These are phyloP conservation scores for Antitrichia curtipendula DNA, from an alignment of 225 moss, liverwort and hornwort genomes.

Conservation along the genomic window DNA sequence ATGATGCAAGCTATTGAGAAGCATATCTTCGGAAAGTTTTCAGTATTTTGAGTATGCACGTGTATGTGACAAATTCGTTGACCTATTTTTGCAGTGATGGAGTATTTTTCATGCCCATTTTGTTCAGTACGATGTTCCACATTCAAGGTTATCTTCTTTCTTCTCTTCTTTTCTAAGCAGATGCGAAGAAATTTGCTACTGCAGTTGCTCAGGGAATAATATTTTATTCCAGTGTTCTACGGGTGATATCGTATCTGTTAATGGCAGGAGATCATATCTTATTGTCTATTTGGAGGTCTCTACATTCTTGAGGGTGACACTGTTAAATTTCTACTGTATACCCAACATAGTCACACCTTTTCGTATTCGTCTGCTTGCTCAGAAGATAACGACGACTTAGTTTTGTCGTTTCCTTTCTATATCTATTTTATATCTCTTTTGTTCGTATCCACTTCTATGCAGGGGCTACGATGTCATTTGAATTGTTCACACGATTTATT, in stretches of 20 bases:
- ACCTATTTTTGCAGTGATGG: slow-evolving; percentile 46
- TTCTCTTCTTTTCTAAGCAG: neutral
- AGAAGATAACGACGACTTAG: neutral
- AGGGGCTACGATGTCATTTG: slow-evolving; percentile 83
- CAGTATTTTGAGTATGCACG: neutral
- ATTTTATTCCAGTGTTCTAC: neutral
- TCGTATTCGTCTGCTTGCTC: neutral
- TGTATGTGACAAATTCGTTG: neutral
- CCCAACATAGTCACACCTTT: neutral
- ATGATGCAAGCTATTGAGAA: neutral
- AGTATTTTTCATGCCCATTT: slow-evolving; percentile 87
- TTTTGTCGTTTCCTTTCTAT: neutral
- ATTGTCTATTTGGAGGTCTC: neutral
- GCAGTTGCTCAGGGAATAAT: neutral
- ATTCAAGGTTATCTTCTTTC: slow-evolving; percentile 51
- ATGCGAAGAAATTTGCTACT: neutral
- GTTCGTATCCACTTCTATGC: neutral
- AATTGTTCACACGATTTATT: slow-evolving; percentile 84
- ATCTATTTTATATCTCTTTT: neutral
- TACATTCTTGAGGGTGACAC: neutral
- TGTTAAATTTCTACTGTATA: neutral
- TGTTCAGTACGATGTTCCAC: slow-evolving; percentile 71
- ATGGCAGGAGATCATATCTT: neutral
- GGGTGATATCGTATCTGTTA: neutral
- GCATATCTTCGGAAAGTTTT: neutral